A percentile compares a stretch with the other conserved stretches of the same genome.
phyloP scores from a whole-genome alignment of 208 protist species.

The Kentomonas sorsogonicus region DNA sequence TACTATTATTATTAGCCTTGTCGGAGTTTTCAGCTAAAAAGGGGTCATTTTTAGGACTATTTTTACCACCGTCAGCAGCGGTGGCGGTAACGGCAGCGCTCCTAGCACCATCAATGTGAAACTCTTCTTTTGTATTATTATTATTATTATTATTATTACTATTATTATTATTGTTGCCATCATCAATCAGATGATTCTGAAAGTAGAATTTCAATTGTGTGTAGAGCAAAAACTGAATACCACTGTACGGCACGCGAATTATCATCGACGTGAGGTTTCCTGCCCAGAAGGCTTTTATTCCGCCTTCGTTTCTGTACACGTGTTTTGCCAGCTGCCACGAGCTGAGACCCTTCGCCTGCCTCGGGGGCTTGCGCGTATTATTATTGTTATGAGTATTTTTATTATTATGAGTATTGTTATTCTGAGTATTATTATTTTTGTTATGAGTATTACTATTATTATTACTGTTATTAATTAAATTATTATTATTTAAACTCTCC shows the following conservation, averaged over 20 bases:
- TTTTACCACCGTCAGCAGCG: no score
- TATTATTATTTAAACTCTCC: no score
- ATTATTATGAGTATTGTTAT: conserved; percentile 8
- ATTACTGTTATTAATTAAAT: no score
- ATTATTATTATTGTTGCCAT: background rate
- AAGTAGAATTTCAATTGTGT: conserved; percentile 72
- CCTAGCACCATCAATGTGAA: no score
- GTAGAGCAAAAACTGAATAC: conserved; percentile 84
- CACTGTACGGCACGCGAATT: conserved; percentile 84
- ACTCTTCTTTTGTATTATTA: no score
- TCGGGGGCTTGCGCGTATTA: no score
- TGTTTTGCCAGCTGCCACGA: conserved; percentile 32
- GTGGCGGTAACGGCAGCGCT: no score
- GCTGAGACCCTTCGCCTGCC: conserved; percentile 49
- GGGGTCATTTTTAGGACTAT: no score
- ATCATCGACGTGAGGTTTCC: conserved; percentile 88
- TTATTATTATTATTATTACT: no score
- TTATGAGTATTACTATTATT: conserved; percentile 10
- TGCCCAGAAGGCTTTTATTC: conserved; percentile 74
- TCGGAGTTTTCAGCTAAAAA: no score
- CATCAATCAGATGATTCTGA: conserved; percentile 44
- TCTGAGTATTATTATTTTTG: conserved; percentile 9
- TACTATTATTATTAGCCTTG: no score
- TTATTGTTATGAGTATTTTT: no score
- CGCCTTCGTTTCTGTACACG: conserved; percentile 58